Evolutionary conservation across 1,139 yeast species (phyloP).

Genomic region (Hemisphaericaspora xylanilytica): DNA sequence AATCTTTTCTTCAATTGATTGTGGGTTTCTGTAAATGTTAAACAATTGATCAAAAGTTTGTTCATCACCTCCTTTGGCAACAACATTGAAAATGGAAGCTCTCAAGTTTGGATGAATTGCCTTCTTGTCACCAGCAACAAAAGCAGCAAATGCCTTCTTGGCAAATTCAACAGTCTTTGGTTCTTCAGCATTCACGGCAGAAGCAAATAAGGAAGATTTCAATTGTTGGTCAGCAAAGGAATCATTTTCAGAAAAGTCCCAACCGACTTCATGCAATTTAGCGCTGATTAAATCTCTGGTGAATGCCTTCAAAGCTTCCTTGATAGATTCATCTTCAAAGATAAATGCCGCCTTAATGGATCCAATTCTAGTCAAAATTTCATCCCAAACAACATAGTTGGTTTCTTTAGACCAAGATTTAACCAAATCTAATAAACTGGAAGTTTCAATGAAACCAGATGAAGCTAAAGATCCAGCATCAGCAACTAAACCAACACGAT

Average conservation of each 20-base stretch:
- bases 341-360: slow-evolving; percentile 65
- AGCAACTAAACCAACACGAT: slow-evolving; percentile 81
- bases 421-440: slow-evolving; percentile 62
- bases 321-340: slow-evolving; percentile 60
- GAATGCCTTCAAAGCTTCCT: slow-evolving; percentile 58
- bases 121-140: slow-evolving; percentile 59
- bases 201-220: slow-evolving; percentile 66
- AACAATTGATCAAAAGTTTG: slow-evolving; percentile 63
- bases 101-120: slow-evolving; percentile 84
- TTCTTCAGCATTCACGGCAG: slow-evolving; percentile 65
- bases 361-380: slow-evolving; percentile 55
- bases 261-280: slow-evolving; percentile 63
- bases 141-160: slow-evolving; percentile 55
- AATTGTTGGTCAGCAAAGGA: slow-evolving; percentile 72
- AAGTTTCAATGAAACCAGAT: slow-evolving; percentile 70
- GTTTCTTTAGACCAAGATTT: slow-evolving; percentile 66
- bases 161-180: slow-evolving; percentile 53
- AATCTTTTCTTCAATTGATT: slow-evolving; percentile 69
- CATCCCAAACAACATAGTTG: slow-evolving; percentile 78
- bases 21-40: slow-evolving; percentile 63
- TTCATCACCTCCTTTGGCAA: slow-evolving; percentile 65
- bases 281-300: slow-evolving; percentile 57
- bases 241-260: slow-evolving; percentile 62
- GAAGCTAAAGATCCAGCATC: slow-evolving; percentile 74
- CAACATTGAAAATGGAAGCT: slow-evolving; percentile 63